Percentiles rank a stretch among this genome's conserved stretches.
phyloP scores from a whole-genome alignment of 805 yeast genomes.

The Dipodascus geniculatus region DNA sequence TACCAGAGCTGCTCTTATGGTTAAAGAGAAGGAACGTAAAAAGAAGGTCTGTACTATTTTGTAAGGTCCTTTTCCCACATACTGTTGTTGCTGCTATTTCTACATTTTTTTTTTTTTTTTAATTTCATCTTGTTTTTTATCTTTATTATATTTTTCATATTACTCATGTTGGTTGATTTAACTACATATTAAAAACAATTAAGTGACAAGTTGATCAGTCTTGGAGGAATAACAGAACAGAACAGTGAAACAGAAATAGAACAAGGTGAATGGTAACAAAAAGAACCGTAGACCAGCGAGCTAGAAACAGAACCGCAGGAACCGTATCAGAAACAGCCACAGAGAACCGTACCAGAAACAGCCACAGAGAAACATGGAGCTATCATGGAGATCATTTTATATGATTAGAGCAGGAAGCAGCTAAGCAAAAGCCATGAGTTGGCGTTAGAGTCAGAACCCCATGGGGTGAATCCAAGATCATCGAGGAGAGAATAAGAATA shows the following conservation, averaged over 20 bases:
- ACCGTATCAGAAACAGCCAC: too few species aligned
- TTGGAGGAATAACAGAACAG: not conserved
- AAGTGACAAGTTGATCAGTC: not conserved
- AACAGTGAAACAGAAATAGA: conserved; percentile 1
- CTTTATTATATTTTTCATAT: not conserved
- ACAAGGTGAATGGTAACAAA: not conserved
- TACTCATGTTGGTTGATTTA: not conserved
- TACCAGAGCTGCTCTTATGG: conserved; percentile 76
- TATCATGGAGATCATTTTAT: too few species aligned
- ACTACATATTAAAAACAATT: not conserved
- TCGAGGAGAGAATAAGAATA: too few species aligned
- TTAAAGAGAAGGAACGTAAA: conserved; percentile 40
- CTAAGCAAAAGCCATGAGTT: too few species aligned
- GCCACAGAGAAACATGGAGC: too few species aligned
- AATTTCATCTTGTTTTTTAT: not conserved
- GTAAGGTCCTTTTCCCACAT: not conserved
- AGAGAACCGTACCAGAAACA: too few species aligned
- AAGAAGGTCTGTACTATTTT: conserved; percentile 18
- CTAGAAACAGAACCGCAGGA: too few species aligned
- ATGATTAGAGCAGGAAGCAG: too few species aligned
- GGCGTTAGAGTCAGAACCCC: too few species aligned
- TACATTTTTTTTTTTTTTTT: not conserved
- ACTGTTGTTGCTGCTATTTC: not conserved
- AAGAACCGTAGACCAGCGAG: too few species aligned
- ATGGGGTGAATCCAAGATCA: too few species aligned